Percentiles rank a stretch among this genome's conserved stretches.
phyloP scores from a whole-genome alignment of 352 stramenopile genomes.

The Phytopythium chamaehyphon region DNA sequence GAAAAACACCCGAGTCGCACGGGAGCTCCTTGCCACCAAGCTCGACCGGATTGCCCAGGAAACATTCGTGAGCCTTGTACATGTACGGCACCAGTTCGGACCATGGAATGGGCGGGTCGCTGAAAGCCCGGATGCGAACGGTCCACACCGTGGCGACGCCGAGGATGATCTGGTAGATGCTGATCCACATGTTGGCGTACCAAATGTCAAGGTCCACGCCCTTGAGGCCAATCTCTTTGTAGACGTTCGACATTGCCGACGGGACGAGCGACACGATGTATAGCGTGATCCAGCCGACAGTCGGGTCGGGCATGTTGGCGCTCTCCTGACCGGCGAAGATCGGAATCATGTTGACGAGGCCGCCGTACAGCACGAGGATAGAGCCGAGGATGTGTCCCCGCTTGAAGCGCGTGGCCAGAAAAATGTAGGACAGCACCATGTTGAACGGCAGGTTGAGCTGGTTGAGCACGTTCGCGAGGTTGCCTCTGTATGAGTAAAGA shows the following conservation, averaged over 20 bases:
- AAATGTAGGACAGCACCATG: constrained; percentile 79
- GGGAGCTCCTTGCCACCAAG: constrained; percentile 50
- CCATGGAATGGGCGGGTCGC: constrained; percentile 72
- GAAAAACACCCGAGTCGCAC: constrained; percentile 65
- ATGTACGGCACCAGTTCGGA: constrained; percentile 66
- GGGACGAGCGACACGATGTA: constrained; percentile 76
- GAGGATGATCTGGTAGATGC: constrained; percentile 78
- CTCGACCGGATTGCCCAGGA: constrained; percentile 65
- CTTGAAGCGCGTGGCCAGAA: constrained; percentile 79
- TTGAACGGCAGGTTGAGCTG: constrained; percentile 87
- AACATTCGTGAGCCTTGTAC: constrained; percentile 65
- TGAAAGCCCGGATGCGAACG: constrained; percentile 75
- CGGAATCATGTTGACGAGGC: constrained; percentile 82
- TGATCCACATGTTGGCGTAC: constrained; percentile 87
- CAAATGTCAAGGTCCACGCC: constrained; percentile 86
- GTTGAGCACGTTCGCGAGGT: constrained; percentile 82
- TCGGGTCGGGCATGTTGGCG: constrained; percentile 72
- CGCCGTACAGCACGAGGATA: constrained; percentile 83
- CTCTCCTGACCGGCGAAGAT: constrained; percentile 59
- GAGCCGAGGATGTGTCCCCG: constrained; percentile 80
- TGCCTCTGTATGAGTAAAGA: constrained; percentile 36
- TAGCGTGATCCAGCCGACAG: constrained; percentile 68
- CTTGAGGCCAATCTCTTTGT: constrained; percentile 89
- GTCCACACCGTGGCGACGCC: constrained; percentile 74
- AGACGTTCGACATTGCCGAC: constrained; percentile 74